Conservation (phyloP, 495 filamentous ascomycete genomes). For the Lasiosphaeris hirsuta region DNA sequence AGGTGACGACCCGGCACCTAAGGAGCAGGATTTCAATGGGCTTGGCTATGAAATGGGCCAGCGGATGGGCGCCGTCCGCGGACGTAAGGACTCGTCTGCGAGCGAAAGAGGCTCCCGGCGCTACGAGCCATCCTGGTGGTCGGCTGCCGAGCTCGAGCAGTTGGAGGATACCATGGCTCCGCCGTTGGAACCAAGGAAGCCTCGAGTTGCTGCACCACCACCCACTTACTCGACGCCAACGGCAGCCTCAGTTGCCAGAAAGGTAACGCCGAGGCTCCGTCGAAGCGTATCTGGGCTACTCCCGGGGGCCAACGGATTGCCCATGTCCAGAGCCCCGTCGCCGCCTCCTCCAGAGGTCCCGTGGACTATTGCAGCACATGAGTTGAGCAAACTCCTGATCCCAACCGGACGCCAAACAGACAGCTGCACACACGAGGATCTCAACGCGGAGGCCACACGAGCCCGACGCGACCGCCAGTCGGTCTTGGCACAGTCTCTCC, state of each 20-base stretch:
- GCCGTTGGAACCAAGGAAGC: constrained; percentile 51
- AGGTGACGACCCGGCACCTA: constrained; percentile 45
- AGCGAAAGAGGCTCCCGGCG: constrained; percentile 24
- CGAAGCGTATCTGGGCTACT: constrained; percentile 42
- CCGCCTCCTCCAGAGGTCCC: constrained; percentile 72
- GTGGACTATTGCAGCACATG: constrained; percentile 78
- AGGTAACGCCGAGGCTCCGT: constrained; percentile 56
- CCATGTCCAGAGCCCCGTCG: constrained; percentile 41
- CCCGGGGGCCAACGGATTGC: constrained; percentile 27
- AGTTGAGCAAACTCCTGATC: constrained; percentile 78
- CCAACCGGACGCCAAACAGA: constrained; percentile 65
- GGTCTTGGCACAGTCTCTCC: constrained; percentile 29
- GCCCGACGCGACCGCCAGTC: constrained; percentile 61
- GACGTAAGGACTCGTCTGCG: constrained; percentile 29
- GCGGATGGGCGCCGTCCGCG: constrained; percentile 39
- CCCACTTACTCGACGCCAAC: constrained; percentile 73
- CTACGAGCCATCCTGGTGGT: constrained; percentile 79
- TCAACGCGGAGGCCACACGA: constrained; percentile 62
- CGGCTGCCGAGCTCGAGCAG: constrained; percentile 58
- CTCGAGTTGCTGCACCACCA: constrained; percentile 48
- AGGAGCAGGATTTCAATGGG: constrained; percentile 39
- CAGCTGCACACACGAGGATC: constrained; percentile 72
- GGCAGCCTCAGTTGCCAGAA: constrained; percentile 73
- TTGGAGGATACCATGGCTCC: constrained; percentile 54
- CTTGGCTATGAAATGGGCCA: constrained; percentile 53